Evolutionary conservation across 306 rosid species (phyloP).

Genomic region (Cicer arietinum): DNA sequence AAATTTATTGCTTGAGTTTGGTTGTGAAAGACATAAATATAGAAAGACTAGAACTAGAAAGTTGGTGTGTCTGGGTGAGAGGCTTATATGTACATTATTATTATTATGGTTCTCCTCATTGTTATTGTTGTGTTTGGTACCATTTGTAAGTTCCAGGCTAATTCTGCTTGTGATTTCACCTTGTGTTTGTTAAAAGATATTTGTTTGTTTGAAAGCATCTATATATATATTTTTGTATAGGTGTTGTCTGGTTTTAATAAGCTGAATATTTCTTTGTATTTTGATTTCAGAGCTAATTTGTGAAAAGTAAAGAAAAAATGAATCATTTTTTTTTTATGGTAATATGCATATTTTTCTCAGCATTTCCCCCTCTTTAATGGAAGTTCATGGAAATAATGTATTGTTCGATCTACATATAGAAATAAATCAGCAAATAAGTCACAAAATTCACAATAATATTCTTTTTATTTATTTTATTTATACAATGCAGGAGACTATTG

Average conservation of each 20-base stretch:
- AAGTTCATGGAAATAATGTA: neutral
- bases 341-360: neutral
- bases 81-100: slow-evolving; percentile 55
- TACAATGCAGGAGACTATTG: no score
- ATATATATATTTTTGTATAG: slow-evolving; percentile 15
- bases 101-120: slow-evolving; percentile 33
- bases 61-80: slow-evolving; percentile 48
- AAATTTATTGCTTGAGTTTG: slow-evolving; percentile 36
- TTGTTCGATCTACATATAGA: neutral
- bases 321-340: neutral
- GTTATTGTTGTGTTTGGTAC: slow-evolving; percentile 37
- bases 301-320: neutral
- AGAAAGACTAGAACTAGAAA: slow-evolving; percentile 15
- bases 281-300: neutral
- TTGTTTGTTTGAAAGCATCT: slow-evolving; percentile 47
- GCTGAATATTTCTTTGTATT: slow-evolving; percentile 27
- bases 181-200: slow-evolving; percentile 53
- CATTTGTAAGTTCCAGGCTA: slow-evolving; percentile 42
- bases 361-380: neutral
- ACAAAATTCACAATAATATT: no score
- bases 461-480: no score
- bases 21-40: slow-evolving; percentile 43
- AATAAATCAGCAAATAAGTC: no score
- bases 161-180: slow-evolving; percentile 54
- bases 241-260: slow-evolving; percentile 27